Evolutionary conservation across 345 rosid species (phyloP), one percentile per base, ranked within the genome.

Genomic region (Abelmoschus esculentus): DNA sequence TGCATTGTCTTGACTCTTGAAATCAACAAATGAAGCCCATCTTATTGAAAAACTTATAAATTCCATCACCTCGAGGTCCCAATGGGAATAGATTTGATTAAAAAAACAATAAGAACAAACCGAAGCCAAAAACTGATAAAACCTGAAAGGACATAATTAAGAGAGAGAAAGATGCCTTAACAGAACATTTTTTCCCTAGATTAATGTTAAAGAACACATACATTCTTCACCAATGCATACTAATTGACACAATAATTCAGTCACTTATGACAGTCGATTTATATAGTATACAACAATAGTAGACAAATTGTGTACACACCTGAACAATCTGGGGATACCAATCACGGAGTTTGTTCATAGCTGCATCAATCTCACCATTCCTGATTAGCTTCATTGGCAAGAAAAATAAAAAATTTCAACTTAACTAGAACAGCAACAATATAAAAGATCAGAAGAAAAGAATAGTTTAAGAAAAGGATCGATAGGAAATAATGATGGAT

Each of bases 281-380:
- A 15, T 46, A 8, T 3, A 62, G 61, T 31, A 63, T 42, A 57
- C 60, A 54, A 54, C 58, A 54, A 19, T 70, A 12, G 62, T 69
- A 49, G 67, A 69, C 9, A 32, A 29, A 17, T 71, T 31, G 47
- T 14, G 34, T 32, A 69, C 61, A 72, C 62, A 95, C 99, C 98
- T 91, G 86, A 74, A 90, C 83, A 70, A 89, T 81, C 75, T 89
- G 86, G 66, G 99, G 99, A 83, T 88, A 87, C 89, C 86, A 90
- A 34, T 83, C 87, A 42, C 15, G 85, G 63, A 95, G 92, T 74
- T 82, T 80, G 71, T 61, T 71, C 52, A 91, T 68, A 61, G 92
- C 92, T 57, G 83, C 81, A 82, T 88, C 91, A 74, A 90, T 87
- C 71, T 90, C 88, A 55, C 98, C 99, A 73, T 73, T 87, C 83